Percentiles rank a stretch among this genome's conserved stretches.
Conservation (phyloP, 1,284 basidiomycete species). For the Ustanciosporium gigantosporum region DNA sequence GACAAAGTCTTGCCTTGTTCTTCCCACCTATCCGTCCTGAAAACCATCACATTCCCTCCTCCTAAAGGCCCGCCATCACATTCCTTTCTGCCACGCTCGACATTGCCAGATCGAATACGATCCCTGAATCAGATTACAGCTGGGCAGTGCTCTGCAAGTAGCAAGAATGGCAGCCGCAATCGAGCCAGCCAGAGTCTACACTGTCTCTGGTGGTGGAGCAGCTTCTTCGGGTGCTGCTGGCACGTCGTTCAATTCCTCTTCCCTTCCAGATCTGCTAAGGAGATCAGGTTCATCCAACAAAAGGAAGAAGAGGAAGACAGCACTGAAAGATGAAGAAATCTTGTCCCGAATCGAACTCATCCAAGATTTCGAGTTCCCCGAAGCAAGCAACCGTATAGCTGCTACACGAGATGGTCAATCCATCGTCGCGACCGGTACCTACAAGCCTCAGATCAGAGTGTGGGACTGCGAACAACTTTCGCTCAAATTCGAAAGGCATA, state of each 20-base stretch:
- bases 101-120: too few relatives aligned
- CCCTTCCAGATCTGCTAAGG: conserved; percentile 55
- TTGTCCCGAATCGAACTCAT: conserved; percentile 57
- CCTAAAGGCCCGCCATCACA: too few relatives aligned
- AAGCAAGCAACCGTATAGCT: conserved; percentile 88
- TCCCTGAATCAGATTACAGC: too few relatives aligned
- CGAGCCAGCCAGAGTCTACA: conserved; percentile 56
- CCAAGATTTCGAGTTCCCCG: conserved; percentile 95
- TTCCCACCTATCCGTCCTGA: too few relatives aligned
- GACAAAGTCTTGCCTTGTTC: too few relatives aligned
- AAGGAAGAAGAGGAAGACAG: conserved; percentile 52
- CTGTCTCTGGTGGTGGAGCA: conserved; percentile 49
- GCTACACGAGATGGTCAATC: conserved; percentile 89
- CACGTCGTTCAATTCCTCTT: conserved; percentile 57
- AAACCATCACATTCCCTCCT: too few relatives aligned
- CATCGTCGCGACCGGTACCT: conserved; percentile 91
- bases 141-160: too few relatives aligned
- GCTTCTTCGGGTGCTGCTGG: conserved; percentile 43
- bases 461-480: conserved; percentile 93
- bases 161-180: conserved; percentile 43
- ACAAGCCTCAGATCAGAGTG: conserved; percentile 95
- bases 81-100: too few relatives aligned
- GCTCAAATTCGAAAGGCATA: conserved; percentile 93
- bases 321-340: conserved; percentile 46
- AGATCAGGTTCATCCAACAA: conserved; percentile 57